These are phyloP conservation scores for Oenanthe javanica DNA, from an alignment of 140 eudicot species.

Conservation along the genomic window DNA sequence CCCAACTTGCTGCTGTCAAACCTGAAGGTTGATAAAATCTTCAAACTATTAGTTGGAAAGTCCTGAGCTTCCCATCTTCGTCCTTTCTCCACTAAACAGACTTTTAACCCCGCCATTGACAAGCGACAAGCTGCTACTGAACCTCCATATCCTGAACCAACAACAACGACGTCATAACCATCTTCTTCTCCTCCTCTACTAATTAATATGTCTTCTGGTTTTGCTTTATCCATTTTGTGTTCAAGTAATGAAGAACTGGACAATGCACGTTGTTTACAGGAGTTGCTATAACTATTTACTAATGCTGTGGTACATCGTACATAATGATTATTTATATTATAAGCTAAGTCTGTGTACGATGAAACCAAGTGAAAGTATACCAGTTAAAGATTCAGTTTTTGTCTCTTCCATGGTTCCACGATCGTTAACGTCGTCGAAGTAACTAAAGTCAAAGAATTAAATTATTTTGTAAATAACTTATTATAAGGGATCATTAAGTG, in stretches of 20 bases:
- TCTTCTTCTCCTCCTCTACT: slow-evolving; percentile 13
- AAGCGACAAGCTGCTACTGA: slow-evolving; percentile 43
- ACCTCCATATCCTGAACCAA: slow-evolving; percentile 50
- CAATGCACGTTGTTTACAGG: not conserved
- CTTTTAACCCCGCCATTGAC: slow-evolving; percentile 37
- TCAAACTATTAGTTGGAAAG: slow-evolving; percentile 27
- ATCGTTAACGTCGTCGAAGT: not conserved
- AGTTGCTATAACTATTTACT: not conserved
- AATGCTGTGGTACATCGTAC: not conserved
- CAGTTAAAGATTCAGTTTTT: not conserved
- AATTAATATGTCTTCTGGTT: not conserved
- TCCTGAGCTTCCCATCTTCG: slow-evolving; percentile 38
- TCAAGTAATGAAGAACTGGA: not conserved
- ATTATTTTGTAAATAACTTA: too few relatives aligned
- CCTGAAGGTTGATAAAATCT: slow-evolving; percentile 24
- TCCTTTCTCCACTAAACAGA: slow-evolving; percentile 45
- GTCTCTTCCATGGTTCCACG: not conserved
- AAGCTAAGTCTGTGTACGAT: not conserved
- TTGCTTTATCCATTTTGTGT: slow-evolving; percentile 13
- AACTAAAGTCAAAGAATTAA: not conserved
- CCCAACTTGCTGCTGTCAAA: slow-evolving; percentile 25
- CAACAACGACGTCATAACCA: slow-evolving; percentile 41
- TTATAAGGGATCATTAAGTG: too few relatives aligned
- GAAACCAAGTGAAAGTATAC: not conserved
- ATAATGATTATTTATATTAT: not conserved